Conservation (phyloP, 2,329 filamentous ascomycete genomes). For the Cryphonectria radicalis region DNA sequence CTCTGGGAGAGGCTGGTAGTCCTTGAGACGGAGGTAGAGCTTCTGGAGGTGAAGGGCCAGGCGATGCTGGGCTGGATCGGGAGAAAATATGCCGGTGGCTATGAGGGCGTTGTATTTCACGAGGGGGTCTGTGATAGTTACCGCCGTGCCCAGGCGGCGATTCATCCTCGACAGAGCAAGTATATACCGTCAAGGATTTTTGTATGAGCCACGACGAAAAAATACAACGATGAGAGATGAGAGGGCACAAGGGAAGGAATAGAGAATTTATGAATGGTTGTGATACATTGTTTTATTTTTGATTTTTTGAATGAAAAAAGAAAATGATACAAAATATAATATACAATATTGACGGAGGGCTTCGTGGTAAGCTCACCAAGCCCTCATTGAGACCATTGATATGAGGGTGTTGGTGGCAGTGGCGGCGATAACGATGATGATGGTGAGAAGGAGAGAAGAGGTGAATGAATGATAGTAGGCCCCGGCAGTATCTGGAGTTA, state of each 20-base stretch:
- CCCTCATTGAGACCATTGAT: not conserved
- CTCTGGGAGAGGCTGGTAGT: constrained; percentile 74
- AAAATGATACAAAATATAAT: not conserved
- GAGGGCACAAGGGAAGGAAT: not conserved
- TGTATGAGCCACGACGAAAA: not conserved
- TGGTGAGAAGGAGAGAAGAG: not conserved
- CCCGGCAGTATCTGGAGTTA: constrained; percentile 22
- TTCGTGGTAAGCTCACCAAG: not conserved
- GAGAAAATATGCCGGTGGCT: constrained; percentile 66
- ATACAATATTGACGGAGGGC: not conserved
- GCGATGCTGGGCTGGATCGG: constrained; percentile 74
- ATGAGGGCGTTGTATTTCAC: constrained; percentile 76
- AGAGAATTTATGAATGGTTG: not conserved
- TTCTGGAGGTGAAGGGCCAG: constrained; percentile 78
- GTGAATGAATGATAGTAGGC: constrained; percentile 15
- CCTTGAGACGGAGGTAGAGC: constrained; percentile 74
- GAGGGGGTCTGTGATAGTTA: constrained; percentile 72
- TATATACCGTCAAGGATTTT: not conserved
- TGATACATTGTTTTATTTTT: not conserved
- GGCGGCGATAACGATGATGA: not conserved
- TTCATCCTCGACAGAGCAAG: constrained; percentile 37
- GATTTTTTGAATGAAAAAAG: not conserved
- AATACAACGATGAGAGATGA: not conserved
- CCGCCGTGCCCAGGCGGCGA: constrained; percentile 46
- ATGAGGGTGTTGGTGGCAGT: not conserved